phyloP scores from a whole-genome alignment of 31 red algal species.

The Asparagopsis taxiformis region DNA sequence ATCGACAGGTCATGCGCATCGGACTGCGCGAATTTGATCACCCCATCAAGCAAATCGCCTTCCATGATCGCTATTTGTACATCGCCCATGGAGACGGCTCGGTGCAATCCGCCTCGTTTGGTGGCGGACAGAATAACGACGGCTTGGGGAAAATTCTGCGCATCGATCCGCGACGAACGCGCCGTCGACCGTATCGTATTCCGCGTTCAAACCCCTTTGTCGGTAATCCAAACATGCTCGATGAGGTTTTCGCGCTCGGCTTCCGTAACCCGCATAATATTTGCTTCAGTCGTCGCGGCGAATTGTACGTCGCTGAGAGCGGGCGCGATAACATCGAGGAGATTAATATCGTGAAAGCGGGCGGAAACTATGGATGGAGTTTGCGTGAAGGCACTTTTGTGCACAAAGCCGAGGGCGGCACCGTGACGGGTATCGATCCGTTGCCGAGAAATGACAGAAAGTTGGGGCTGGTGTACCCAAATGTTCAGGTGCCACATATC shows the following conservation, averaged over 20 bases:
- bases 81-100: slow-evolving; percentile 39
- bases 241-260: slow-evolving; percentile 47
- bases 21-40: slow-evolving; percentile 31
- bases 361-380: slow-evolving; percentile 62
- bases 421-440: slow-evolving; percentile 17
- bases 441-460: slow-evolving; percentile 41
- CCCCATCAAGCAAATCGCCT: slow-evolving; percentile 31
- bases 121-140: slow-evolving; percentile 21
- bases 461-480: slow-evolving; percentile 34
- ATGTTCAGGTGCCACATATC: slow-evolving; percentile 42
- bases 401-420: slow-evolving; percentile 24
- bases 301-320: slow-evolving; percentile 46
- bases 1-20: slow-evolving; percentile 25
- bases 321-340: slow-evolving; percentile 62
- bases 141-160: slow-evolving; percentile 36
- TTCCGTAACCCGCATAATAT: too few species aligned
- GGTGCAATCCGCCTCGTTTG: slow-evolving; percentile 11
- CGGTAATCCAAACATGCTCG: background rate
- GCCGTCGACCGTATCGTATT: slow-evolving; percentile 10
- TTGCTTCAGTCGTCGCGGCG: slow-evolving; percentile 42
- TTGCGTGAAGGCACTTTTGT: slow-evolving; percentile 64
- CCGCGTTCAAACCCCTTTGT: slow-evolving; percentile 15
- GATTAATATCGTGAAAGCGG: slow-evolving; percentile 46
- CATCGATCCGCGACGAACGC: slow-evolving; percentile 18
- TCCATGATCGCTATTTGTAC: slow-evolving; percentile 14